Percentiles rank a stretch among this genome's conserved stretches.
Conservation (phyloP, 805 yeast species). For the Candida argentea region DNA sequence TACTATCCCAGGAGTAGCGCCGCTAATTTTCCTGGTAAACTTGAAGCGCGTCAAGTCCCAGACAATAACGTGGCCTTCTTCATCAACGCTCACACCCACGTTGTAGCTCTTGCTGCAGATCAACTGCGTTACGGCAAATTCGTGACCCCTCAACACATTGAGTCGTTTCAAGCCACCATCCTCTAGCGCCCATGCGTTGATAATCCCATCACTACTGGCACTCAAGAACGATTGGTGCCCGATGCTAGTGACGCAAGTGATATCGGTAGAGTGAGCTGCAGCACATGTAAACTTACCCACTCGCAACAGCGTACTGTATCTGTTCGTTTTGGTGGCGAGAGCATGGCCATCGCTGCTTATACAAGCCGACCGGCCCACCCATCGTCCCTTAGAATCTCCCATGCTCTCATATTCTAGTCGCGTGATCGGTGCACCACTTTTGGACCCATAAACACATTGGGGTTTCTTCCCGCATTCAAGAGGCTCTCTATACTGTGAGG, state of each 20-base stretch:
- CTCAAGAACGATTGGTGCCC: slow-evolving; percentile 35
- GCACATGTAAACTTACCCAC: slow-evolving; percentile 36
- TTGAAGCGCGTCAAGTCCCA: slow-evolving; percentile 57
- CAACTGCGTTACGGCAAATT: slow-evolving; percentile 34
- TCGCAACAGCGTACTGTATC: slow-evolving; percentile 20
- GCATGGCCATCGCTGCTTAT: slow-evolving; percentile 27
- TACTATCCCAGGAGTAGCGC: no score
- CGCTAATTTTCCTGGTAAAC: slow-evolving; percentile 35
- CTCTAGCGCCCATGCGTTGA: slow-evolving; percentile 44
- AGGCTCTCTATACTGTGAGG: slow-evolving; percentile 25
- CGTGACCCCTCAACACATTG: slow-evolving; percentile 49
- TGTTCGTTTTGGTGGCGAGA: slow-evolving; percentile 20
- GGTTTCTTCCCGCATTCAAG: slow-evolving; percentile 25
- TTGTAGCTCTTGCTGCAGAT: slow-evolving; percentile 43
- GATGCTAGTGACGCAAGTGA: slow-evolving; percentile 30
- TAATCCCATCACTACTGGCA: slow-evolving; percentile 48
- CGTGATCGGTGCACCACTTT: slow-evolving; percentile 28
- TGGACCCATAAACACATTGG: slow-evolving; percentile 32
- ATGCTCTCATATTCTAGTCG: slow-evolving; percentile 35
- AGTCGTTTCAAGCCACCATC: slow-evolving; percentile 27
- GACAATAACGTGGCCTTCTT: slow-evolving; percentile 40
- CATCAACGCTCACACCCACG: slow-evolving; percentile 44
- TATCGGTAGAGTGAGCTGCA: slow-evolving; percentile 28
- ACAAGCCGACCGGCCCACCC: slow-evolving; percentile 43
- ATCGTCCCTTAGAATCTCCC: slow-evolving; percentile 22